Base-by-base conservation (phyloP, 768 basidiomycete species). In the Macrocybe gigantea region DNA sequence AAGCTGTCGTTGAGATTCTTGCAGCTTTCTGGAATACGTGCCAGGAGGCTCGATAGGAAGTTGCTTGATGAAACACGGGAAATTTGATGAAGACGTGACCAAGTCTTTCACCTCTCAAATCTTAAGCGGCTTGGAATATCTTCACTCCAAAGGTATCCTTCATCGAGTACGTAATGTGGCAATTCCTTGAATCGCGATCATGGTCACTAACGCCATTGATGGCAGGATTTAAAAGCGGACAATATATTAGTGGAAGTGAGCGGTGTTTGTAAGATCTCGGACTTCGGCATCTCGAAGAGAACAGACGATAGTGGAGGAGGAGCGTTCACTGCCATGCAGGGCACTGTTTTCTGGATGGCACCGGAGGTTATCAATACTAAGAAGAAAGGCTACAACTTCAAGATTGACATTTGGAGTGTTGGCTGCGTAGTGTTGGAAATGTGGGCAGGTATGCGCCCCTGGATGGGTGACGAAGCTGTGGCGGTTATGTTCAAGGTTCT, bases 311-410 rank as follows among this genome's bases (percentile, higher is more conserved):
- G 88, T 44, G 83, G 83, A 45, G 80, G 80, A 57, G 88, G 80
- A n/a, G 88, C 88, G 43, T 83, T 80, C 53, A 95, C 93, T 1
- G 88, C 90, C 14, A 93, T 99, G 92, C 89, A 93, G 63, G 96
- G 96, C 22, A 94, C 94, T 13, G 88, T 98, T 33, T 98, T 96
- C 64, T 99, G 96, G 95, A 97, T 98, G 95, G 94, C 94, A 7
- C 94, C 94, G 0, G 94, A 93, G 69, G 91, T 96, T 46, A 80
- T 93, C 50, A 85, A 92, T 52, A 84, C 88, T 33, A 80, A 87
- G 63, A 83, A 85, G 64, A 85, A 87, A 56, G 93, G 93, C 0
- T 98, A 98, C 64, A 94, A 92, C 57, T 91, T 87, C 60, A 98
- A 99, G 69, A 84, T 96, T 43, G 96, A 99, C 61, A 95, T 99